Percentiles rank a stretch among this genome's conserved stretches.
These are phyloP conservation scores for Blastomyces emzantsi DNA, from an alignment of 2,329 filamentous ascomycete species.

Conservation along the genomic window DNA sequence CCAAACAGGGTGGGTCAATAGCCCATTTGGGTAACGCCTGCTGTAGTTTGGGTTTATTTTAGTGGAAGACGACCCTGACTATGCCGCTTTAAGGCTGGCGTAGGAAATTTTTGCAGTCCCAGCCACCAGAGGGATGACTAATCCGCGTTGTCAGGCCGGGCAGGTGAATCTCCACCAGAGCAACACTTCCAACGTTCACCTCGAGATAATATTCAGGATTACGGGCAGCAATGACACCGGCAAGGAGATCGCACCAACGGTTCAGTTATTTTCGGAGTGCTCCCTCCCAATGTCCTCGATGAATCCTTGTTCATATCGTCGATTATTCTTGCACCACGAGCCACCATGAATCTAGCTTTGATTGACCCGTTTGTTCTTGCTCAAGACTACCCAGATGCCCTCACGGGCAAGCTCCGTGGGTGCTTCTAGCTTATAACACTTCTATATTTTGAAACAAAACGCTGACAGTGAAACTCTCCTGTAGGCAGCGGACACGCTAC, in stretches of 20 bases:
- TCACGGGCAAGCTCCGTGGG: constrained; percentile 75
- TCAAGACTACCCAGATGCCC: constrained; percentile 81
- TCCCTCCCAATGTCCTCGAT: not conserved
- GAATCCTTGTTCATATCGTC: constrained; percentile 2
- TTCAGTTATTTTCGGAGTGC: not conserved
- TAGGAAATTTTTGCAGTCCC: not conserved
- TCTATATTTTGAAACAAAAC: constrained; percentile 30
- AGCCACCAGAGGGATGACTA: not conserved
- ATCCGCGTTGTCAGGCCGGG: no score
- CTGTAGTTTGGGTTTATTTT: not conserved
- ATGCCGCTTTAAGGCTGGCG: not conserved
- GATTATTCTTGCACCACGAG: not conserved
- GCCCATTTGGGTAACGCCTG: not conserved
- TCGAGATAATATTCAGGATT: not conserved
- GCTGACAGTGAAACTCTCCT: constrained; percentile 13
- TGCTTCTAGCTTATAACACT: constrained; percentile 27
- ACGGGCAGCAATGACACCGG: not conserved
- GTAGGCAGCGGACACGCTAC: constrained; percentile 54
- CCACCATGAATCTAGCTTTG: constrained; percentile 59
- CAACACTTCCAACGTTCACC: not conserved
- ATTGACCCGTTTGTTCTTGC: constrained; percentile 63
- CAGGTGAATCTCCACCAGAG: not conserved
- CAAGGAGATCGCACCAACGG: not conserved
- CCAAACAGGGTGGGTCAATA: no score
- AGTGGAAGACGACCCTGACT: not conserved